Percentiles rank a stretch among this genome's conserved stretches.
These are phyloP conservation scores for Hawksworthiomyces lignivorus DNA, from an alignment of 2,329 filamentous ascomycete species.

Conservation along the genomic window DNA sequence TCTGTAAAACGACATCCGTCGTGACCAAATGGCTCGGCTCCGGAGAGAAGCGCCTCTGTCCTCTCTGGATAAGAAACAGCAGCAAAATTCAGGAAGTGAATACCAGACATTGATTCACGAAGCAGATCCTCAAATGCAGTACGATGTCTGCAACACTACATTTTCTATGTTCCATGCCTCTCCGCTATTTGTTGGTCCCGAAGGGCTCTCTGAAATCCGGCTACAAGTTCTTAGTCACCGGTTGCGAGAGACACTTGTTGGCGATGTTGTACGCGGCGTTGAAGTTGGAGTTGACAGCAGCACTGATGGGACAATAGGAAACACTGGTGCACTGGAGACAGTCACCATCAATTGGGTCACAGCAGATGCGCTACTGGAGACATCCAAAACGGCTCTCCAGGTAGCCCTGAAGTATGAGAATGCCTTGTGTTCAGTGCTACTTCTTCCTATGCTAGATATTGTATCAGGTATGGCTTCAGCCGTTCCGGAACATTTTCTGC, in stretches of 20 bases:
- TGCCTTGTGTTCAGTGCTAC: conserved; percentile 40
- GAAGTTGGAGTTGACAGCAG: conserved; percentile 37
- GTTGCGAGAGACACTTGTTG: conserved; percentile 47
- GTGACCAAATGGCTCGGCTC: no score
- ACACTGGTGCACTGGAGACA: conserved; percentile 35
- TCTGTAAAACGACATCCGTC: no score
- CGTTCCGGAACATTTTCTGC: conserved; percentile 31
- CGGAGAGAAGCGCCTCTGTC: no score
- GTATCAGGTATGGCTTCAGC: no score
- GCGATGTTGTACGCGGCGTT: conserved; percentile 53
- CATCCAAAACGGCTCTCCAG: conserved; percentile 26
- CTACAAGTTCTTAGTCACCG: conserved; percentile 38
- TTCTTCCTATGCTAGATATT: conserved; percentile 33
- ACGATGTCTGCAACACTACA: conserved; percentile 46
- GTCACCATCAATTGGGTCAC: conserved; percentile 42
- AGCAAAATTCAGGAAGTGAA: no score
- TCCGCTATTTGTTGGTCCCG: conserved; percentile 40
- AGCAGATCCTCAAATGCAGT: no score
- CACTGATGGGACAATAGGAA: conserved; percentile 30
- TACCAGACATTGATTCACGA: no score
- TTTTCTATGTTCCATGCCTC: conserved; percentile 50
- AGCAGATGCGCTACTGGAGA: conserved; percentile 20
- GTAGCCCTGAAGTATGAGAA: conserved; percentile 47
- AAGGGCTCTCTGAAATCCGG: conserved; percentile 28
- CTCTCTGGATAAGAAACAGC: no score